These are phyloP conservation scores for Geoglossum cookeanum DNA, from an alignment of 2,329 filamentous ascomycete species.

Conservation along the genomic window DNA sequence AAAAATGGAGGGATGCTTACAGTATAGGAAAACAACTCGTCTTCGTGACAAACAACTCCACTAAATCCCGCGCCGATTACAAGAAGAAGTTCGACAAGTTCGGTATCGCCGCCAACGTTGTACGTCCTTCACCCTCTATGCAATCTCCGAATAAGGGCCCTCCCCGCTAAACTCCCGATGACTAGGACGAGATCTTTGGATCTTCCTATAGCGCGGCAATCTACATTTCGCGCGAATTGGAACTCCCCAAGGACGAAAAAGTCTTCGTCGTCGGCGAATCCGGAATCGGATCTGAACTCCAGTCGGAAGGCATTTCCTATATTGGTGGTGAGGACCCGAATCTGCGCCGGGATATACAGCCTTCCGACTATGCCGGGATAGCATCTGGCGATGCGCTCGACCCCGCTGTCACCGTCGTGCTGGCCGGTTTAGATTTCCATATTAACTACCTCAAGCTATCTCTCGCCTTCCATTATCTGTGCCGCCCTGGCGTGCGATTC, in stretches of 20 bases:
- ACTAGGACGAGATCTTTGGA: slow-evolving; percentile 77
- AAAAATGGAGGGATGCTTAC: background rate
- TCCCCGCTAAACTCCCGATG: background rate
- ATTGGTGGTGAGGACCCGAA: slow-evolving; percentile 73
- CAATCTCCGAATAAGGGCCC: background rate
- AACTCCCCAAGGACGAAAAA: slow-evolving; percentile 65
- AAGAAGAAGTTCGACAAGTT: slow-evolving; percentile 72
- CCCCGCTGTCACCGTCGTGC: slow-evolving; percentile 72
- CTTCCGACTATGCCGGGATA: slow-evolving; percentile 61
- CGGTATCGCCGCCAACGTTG: slow-evolving; percentile 54
- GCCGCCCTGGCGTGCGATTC: slow-evolving; percentile 56
- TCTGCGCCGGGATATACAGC: slow-evolving; percentile 57
- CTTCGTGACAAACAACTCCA: slow-evolving; percentile 98
- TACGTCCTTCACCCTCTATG: slow-evolving; percentile 8
- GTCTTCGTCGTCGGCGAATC: slow-evolving; percentile 86
- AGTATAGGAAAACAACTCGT: slow-evolving; percentile 66
- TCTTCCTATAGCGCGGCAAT: slow-evolving; percentile 89
- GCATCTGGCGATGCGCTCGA: slow-evolving; percentile 59
- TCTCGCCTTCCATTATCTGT: slow-evolving; percentile 70
- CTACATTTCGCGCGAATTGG: slow-evolving; percentile 86
- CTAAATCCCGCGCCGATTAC: slow-evolving; percentile 85
- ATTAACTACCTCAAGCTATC: slow-evolving; percentile 87
- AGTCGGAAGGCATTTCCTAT: slow-evolving; percentile 56
- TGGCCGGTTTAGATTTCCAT: slow-evolving; percentile 84
- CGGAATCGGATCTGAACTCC: slow-evolving; percentile 78